A percentile compares a stretch with the other conserved stretches of the same genome.
phyloP scores from a whole-genome alignment of 192 early-diverging fungal genomes.

The Physocladia obscura region DNA sequence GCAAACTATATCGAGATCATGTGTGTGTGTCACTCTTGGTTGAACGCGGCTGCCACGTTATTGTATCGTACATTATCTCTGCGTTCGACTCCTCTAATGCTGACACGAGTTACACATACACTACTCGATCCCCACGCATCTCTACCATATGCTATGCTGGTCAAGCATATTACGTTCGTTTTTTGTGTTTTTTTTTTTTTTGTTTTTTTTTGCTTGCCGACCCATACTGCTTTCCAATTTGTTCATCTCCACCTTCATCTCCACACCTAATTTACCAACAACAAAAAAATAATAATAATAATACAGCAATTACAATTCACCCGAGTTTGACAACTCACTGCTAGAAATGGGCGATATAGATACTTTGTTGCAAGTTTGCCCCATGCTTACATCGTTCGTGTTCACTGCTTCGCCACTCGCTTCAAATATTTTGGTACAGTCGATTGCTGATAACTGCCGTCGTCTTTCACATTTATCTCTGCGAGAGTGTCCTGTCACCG shows the following conservation, averaged over 20 bases:
- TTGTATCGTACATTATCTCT: not conserved
- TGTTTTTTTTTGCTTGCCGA: too few species aligned
- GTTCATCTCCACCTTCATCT: too few species aligned
- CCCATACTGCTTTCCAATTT: too few species aligned
- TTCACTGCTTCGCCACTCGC: constrained; percentile 22
- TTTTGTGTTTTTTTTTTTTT: not conserved
- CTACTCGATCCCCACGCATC: not conserved
- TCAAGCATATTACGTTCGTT: not conserved
- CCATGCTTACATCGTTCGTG: constrained; percentile 6
- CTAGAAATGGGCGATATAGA: constrained; percentile 49
- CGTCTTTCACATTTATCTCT: constrained; percentile 20
- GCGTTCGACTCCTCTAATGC: not conserved
- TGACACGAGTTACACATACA: not conserved
- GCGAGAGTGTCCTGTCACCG: constrained; percentile 36
- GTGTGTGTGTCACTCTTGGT: not conserved
- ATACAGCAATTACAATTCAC: too few species aligned
- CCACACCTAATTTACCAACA: too few species aligned
- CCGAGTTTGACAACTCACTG: too few species aligned
- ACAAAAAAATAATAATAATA: too few species aligned
- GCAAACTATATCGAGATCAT: too few species aligned
- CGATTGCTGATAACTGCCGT: constrained; percentile 32
- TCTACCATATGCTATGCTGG: constrained; percentile 14
- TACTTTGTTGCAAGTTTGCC: constrained; percentile 38
- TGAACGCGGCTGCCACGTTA: not conserved
- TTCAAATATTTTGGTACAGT: constrained; percentile 38